These are phyloP conservation scores for Hericium rajendrae DNA, from an alignment of 768 basidiomycete species.

Conservation along the genomic window DNA sequence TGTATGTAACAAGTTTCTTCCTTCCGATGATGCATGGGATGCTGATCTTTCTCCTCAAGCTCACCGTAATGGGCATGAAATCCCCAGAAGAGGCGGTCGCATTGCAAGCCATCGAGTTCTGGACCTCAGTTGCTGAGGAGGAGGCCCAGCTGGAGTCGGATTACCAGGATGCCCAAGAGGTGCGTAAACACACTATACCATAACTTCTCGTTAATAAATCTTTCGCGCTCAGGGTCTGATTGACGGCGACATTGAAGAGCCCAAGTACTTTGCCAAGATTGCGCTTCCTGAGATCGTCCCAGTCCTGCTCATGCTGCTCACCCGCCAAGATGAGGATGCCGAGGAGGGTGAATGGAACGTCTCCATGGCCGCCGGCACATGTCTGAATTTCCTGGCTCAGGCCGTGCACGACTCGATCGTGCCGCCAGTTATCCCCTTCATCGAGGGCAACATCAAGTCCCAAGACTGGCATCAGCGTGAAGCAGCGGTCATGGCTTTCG, in stretches of 20 bases:
- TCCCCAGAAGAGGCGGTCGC: constrained; percentile 85
- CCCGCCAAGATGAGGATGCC: constrained; percentile 91
- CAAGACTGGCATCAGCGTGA: constrained; percentile 94
- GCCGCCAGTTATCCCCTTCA: constrained; percentile 91
- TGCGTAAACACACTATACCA: constrained; percentile 22
- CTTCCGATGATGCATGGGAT: not conserved
- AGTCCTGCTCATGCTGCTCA: constrained; percentile 80
- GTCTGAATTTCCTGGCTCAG: constrained; percentile 78
- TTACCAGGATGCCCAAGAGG: constrained; percentile 79
- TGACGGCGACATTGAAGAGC: constrained; percentile 78
- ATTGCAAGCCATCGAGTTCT: constrained; percentile 96
- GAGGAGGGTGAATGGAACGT: constrained; percentile 99
- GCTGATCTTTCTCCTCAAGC: constrained; percentile 30
- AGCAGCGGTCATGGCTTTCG: constrained; percentile 97
- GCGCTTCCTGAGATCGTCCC: constrained; percentile 93
- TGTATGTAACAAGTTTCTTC: constrained; percentile 37
- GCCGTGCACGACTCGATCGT: constrained; percentile 90
- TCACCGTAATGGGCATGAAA: constrained; percentile 98
- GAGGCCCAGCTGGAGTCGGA: constrained; percentile 73
- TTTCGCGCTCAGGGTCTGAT: constrained; percentile 57
- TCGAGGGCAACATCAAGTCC: constrained; percentile 89
- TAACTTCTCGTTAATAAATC: not conserved
- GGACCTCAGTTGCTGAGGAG: constrained; percentile 98
- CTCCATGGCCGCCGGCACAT: constrained; percentile 93
- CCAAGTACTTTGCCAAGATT: constrained; percentile 86